phyloP scores from a whole-genome alignment of 495 filamentous ascomycete species.

The Monascus purpureus region DNA sequence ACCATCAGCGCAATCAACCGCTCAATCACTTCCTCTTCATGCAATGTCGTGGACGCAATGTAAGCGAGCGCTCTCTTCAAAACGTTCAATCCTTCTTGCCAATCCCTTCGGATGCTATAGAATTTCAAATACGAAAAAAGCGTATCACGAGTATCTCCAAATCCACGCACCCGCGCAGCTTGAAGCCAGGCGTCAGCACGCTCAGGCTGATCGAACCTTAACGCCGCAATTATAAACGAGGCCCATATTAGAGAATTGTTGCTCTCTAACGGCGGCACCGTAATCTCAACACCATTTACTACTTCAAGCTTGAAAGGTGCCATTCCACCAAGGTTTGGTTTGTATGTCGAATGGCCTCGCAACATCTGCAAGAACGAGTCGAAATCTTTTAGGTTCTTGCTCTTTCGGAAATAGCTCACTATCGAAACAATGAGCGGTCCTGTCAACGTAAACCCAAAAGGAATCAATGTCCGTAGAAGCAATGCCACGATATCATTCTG shows the following conservation, averaged over 20 bases:
- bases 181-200: slow-evolving; percentile 31
- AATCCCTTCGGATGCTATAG: slow-evolving; percentile 25
- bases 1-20: slow-evolving; percentile 26
- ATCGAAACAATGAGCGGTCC: slow-evolving; percentile 24
- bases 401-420: slow-evolving; percentile 24
- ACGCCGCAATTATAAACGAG: slow-evolving; percentile 19
- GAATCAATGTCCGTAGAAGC: slow-evolving; percentile 24
- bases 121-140: slow-evolving; percentile 25
- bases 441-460: slow-evolving; percentile 23
- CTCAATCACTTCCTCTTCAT: slow-evolving; percentile 11
- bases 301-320: slow-evolving; percentile 9
- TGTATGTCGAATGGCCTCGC: slow-evolving; percentile 17
- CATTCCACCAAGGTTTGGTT: slow-evolving; percentile 17
- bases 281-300: slow-evolving; percentile 25
- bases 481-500: slow-evolving; percentile 30
- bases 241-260: slow-evolving; percentile 23
- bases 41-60: slow-evolving; percentile 21
- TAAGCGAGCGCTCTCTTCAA: slow-evolving; percentile 23
- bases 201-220: slow-evolving; percentile 31
- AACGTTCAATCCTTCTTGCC: slow-evolving; percentile 19
- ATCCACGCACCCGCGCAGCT: slow-evolving; percentile 21
- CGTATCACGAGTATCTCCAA: slow-evolving; percentile 26
- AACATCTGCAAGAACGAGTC: slow-evolving; percentile 30
- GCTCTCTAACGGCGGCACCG: slow-evolving; percentile 20
- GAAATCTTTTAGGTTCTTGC: slow-evolving; percentile 29